A percentile compares a stretch with the other conserved stretches of the same genome.
Conservation (phyloP, 2,329 filamentous ascomycete genomes). For the Clarireedia hainanense region DNA sequence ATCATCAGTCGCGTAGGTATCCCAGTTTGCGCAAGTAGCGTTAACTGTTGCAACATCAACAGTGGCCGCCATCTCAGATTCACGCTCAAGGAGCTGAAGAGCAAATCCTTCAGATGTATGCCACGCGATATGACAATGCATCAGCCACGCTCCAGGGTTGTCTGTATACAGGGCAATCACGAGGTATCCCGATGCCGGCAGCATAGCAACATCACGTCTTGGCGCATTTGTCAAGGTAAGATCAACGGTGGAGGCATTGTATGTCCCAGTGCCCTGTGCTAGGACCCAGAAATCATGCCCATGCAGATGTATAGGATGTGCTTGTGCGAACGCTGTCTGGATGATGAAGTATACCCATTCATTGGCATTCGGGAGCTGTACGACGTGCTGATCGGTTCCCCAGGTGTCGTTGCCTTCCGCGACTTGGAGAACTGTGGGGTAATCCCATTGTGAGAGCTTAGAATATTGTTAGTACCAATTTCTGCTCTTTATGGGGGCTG, state of each 20-base stretch:
- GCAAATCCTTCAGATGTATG: constrained; percentile 44
- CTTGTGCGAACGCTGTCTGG: constrained; percentile 15
- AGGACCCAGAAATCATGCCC: constrained; percentile 40
- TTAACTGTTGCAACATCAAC: constrained; percentile 4
- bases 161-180: constrained; percentile 15
- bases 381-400: constrained; percentile 17
- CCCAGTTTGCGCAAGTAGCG: constrained; percentile 6
- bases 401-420: constrained; percentile 22
- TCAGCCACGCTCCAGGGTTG: constrained; percentile 13
- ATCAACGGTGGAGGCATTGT: constrained; percentile 20
- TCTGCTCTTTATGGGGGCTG: constrained; percentile 15
- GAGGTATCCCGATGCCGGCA: constrained; percentile 25
- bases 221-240: constrained; percentile 34
- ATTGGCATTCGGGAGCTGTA: constrained; percentile 19
- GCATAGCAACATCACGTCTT: constrained; percentile 41
- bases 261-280: constrained; percentile 36
- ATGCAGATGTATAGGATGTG: constrained; percentile 37
- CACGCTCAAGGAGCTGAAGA: constrained; percentile 37
- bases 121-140: constrained; percentile 33
- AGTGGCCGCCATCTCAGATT: constrained; percentile 17
- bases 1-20: not conserved
- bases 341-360: constrained; percentile 28
- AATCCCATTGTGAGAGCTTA: constrained; percentile 31
- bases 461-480: too few relatives aligned
- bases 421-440: constrained; percentile 36